phyloP scores from a whole-genome alignment of 176 grass and related monocot species.

The Oryza glaberrima region DNA sequence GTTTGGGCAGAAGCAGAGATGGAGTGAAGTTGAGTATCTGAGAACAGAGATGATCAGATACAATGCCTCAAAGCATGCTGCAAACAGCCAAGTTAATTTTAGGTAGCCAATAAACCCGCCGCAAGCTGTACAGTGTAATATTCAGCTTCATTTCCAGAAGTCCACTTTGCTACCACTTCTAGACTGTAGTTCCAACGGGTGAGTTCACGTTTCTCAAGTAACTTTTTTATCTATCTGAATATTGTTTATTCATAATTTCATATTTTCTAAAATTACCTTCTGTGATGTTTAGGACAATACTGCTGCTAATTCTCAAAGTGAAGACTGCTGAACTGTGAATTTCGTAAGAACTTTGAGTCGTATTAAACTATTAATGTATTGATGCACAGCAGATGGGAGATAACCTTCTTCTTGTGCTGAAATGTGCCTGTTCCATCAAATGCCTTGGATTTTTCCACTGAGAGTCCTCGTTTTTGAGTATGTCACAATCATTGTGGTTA shows the following conservation, averaged over 20 bases:
- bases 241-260: neutral
- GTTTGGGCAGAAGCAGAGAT: slow-evolving; percentile 62
- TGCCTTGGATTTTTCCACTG: neutral
- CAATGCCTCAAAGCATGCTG: slow-evolving; percentile 43
- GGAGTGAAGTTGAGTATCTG: slow-evolving; percentile 63
- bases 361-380: neutral
- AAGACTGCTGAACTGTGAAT: neutral
- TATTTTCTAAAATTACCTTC: neutral
- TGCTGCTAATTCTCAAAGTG: neutral
- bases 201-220: neutral
- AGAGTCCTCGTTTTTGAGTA: neutral
- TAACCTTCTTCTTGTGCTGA: neutral
- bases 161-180: neutral
- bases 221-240: neutral
- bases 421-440: neutral
- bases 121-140: neutral
- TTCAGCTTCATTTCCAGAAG: neutral
- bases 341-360: neutral
- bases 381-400: neutral
- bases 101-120: neutral
- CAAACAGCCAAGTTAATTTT: slow-evolving; percentile 55
- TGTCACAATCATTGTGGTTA: neutral
- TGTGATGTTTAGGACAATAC: neutral
- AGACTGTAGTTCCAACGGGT: neutral
- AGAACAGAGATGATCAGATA: slow-evolving; percentile 46